Base-by-base conservation (phyloP, 1,139 yeast species). In the Saccharomyces hybrid region DNA sequence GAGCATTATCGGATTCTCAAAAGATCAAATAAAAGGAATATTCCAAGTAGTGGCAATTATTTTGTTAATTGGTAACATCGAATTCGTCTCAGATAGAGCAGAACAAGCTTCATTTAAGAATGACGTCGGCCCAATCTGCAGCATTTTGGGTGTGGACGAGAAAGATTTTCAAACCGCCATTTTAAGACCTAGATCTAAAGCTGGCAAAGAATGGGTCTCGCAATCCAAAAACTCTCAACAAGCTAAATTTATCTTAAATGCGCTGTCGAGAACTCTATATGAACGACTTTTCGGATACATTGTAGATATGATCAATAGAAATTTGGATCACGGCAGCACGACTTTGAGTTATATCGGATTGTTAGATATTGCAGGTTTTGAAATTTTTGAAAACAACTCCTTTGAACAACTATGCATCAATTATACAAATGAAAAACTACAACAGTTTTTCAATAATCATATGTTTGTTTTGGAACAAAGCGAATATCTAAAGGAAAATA, bases 341-440 rank as follows among this genome's bases (percentile, higher is more conserved):
- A 70, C 75, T 19, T 71, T 75, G 19, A 82, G 86, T 56, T 91
- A 86, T 62, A 89, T 93, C 63, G 99, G 99, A 2, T 95, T 95
- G 2, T 75, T 93, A 57, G 99, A 93, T 75, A 95, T 93, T 64
- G 98, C 98, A 0, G 99, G 99, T 6, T 95, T 93, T 72, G 99
- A 95, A 73, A 93, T 93, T 56, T 95, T 95, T 68, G 84, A 88
- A 56, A 79, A 80, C 57, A 95, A 95, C 68, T 88, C 97, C 1
- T 93, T 95, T 69, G 99, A 95, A 70, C 99, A 95, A 71, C 78
- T 95, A 48, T 93, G 99, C 72, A 95, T 95, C 68, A 95, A 95
- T 67, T 93, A 88, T 69, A 93, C 99, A 51, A 95, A 95, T 71
- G 99, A 95, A 71, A 90, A 88, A 67, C 76, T 95, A 49, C 99